Conservation (phyloP, 2,329 filamentous ascomycete species). For the Ophiostoma piceae region DNA sequence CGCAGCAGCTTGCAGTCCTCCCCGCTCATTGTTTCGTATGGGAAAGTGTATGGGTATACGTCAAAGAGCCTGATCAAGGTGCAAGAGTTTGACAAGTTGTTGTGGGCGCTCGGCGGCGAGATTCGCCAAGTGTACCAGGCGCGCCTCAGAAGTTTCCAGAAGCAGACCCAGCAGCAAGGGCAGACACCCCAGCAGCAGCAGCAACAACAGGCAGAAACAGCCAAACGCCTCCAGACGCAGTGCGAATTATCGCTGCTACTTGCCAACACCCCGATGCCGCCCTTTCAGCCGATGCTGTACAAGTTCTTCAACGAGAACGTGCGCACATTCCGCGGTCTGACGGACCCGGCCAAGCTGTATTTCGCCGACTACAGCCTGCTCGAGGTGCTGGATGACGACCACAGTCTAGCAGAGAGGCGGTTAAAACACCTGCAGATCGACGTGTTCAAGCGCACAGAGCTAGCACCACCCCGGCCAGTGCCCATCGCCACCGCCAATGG, state of each 20-base stretch:
- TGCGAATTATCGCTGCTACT: slow-evolving; percentile 51
- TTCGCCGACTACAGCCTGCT: slow-evolving; percentile 67
- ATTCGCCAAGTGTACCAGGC: slow-evolving; percentile 49
- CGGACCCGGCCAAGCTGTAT: slow-evolving; percentile 64
- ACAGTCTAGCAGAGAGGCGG: slow-evolving; percentile 41
- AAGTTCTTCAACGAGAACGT: slow-evolving; percentile 59
- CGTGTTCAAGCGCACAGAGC: slow-evolving; percentile 55
- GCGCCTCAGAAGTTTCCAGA: slow-evolving; percentile 31
- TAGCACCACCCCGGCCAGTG: slow-evolving; percentile 30
- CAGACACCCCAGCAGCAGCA: slow-evolving; percentile 18
- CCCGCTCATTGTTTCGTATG: slow-evolving; percentile 53
- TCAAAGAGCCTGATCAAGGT: slow-evolving; percentile 52
- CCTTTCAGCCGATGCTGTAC: slow-evolving; percentile 55
- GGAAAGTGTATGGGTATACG: slow-evolving; percentile 48
- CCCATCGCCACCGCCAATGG: neutral
- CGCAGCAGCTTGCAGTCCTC: slow-evolving; percentile 34
- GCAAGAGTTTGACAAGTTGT: slow-evolving; percentile 57
- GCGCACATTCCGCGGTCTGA: slow-evolving; percentile 50
- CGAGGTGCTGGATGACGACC: slow-evolving; percentile 56
- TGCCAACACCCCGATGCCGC: slow-evolving; percentile 41
- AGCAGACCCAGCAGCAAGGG: slow-evolving; percentile 36
- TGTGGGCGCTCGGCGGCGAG: slow-evolving; percentile 46
- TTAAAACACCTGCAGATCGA: slow-evolving; percentile 43
- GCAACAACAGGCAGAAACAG: slow-evolving; percentile 36
- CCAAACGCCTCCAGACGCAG: slow-evolving; percentile 45